Evolutionary conservation across 2,329 filamentous ascomycete species (phyloP).

Genomic region (Pestalotiopsis sp.): DNA sequence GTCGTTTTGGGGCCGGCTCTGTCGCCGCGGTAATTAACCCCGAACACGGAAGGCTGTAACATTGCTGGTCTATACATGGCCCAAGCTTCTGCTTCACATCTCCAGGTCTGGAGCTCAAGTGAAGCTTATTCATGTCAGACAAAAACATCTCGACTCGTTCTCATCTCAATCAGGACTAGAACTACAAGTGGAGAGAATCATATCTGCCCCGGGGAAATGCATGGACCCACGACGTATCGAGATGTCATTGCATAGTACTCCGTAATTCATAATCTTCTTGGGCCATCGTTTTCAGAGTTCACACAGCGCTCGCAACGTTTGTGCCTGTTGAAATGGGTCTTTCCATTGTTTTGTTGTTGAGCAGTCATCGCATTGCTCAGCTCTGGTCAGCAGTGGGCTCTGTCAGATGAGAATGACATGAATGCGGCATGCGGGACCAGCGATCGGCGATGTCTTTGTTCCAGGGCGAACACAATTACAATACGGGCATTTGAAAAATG

Average conservation of each 20-base stretch:
- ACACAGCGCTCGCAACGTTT: too few relatives aligned
- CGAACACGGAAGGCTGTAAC: constrained; percentile 7
- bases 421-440: neutral
- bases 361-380: too few relatives aligned
- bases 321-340: too few relatives aligned
- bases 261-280: too few relatives aligned
- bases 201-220: too few relatives aligned
- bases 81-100: neutral
- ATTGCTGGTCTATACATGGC: neutral
- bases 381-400: neutral
- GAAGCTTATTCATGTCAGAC: neutral
- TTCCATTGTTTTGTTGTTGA: too few relatives aligned
- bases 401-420: neutral
- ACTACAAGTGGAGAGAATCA: too few relatives aligned
- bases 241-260: too few relatives aligned
- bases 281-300: too few relatives aligned
- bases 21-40: constrained; percentile 2
- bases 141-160: neutral
- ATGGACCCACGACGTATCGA: too few relatives aligned
- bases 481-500: neutral
- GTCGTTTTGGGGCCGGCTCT: neutral
- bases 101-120: neutral
- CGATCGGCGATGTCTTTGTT: neutral
- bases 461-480: neutral
- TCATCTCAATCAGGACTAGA: neutral